Evolutionary conservation across 2,329 filamentous ascomycete species (phyloP), one percentile per base, ranked within the genome.

Genomic region (Periconia sp.): DNA sequence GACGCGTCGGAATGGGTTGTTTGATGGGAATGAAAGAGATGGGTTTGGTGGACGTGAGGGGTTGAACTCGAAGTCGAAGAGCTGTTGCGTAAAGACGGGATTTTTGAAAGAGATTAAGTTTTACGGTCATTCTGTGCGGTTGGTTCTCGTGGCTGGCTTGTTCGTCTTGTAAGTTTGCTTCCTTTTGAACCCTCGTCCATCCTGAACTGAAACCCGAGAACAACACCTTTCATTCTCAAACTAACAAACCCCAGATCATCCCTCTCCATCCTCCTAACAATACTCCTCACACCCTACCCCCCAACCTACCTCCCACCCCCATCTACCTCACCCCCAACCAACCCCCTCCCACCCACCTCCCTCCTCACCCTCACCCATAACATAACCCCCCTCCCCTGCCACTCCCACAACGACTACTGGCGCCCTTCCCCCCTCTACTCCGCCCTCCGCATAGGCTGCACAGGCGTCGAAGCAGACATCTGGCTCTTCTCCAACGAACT

Each of bases 381-480:
- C 46, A 76, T 82, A 31, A 64, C 70, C 1, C 80, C 82, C 0
- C 76, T 81, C 13, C 74, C 72, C 31, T 83, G 81, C 54, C 82
- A 84, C 59, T 83, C 81, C 2, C 82, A 85, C 61, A 85, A 85
- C 60, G 82, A 85, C 64, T 84, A 85, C 66, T 84, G 81, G 81
- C 79, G 81, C 9, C 73, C 72, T 2, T 74, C 82, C 0, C 82
- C 82, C 1, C 73, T 85, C 0, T 83, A 77, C 62, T 81, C 81
- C n/a, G 82, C 82, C 11, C 71, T 85, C 0, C 72, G 77, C 52
- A 80, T 76, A 20, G 82, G 82, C 42, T 84, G 82, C 62, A 77
- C 79, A 13, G 75, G 82, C 31, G 79, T 84, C 17, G 82, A 85
- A 71, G 82, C 82, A 2, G 82, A 85, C 55, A 78, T 85, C 31